phyloP scores from a whole-genome alignment of 2,329 filamentous ascomycete species.

The Sclerotinia subarctica region DNA sequence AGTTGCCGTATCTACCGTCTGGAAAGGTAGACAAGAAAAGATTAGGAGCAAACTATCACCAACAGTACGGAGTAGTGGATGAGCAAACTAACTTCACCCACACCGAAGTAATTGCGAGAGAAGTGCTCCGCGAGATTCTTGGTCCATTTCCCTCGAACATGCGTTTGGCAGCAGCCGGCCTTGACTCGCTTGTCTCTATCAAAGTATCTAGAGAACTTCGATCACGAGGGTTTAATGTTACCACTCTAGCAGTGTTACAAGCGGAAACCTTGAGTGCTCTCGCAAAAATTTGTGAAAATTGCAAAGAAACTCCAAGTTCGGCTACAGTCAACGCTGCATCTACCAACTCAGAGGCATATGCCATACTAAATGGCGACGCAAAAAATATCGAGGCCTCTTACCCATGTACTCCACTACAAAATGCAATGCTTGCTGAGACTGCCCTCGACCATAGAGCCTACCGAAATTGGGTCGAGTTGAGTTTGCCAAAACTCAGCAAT shows the following conservation, averaged over 20 bases:
- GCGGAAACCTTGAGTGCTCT: constrained; percentile 47
- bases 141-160: constrained; percentile 36
- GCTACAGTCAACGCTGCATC: not conserved
- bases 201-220: constrained; percentile 63
- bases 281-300: constrained; percentile 37
- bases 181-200: constrained; percentile 66
- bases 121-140: constrained; percentile 30
- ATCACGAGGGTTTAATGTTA: constrained; percentile 51
- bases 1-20: constrained; percentile 73
- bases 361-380: constrained; percentile 32
- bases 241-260: constrained; percentile 60
- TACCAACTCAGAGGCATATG: not conserved
- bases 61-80: constrained; percentile 25
- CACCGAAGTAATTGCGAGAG: constrained; percentile 25
- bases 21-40: constrained; percentile 76
- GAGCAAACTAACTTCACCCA: constrained; percentile 34
- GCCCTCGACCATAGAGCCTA: constrained; percentile 58
- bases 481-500: constrained; percentile 40
- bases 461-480: constrained; percentile 72
- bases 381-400: constrained; percentile 48
- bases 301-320: constrained; percentile 7
- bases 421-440: constrained; percentile 78
- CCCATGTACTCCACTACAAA: constrained; percentile 70
- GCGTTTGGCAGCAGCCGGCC: constrained; percentile 51
- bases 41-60: constrained; percentile 56